Percentiles rank a stretch among this genome's conserved stretches.
These are phyloP conservation scores for Fraxinus angustifolia DNA, from an alignment of 305 asterid genomes.

Conservation along the genomic window DNA sequence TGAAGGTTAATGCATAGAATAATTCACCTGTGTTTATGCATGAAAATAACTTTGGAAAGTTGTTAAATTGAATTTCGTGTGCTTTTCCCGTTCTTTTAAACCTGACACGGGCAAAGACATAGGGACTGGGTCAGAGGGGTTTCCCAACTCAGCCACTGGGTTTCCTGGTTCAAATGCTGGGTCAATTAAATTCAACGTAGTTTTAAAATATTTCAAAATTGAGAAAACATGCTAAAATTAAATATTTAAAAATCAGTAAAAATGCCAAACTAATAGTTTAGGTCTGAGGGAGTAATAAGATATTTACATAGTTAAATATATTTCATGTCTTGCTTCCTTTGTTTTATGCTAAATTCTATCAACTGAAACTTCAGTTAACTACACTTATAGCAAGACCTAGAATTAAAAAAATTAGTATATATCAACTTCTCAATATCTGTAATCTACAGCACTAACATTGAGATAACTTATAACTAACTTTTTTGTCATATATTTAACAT, in stretches of 20 bases:
- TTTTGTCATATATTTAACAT: not conserved
- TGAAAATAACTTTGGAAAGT: not conserved
- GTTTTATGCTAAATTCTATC: not conserved
- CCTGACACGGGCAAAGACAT: not conserved
- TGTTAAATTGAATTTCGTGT: not conserved
- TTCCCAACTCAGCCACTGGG: not conserved
- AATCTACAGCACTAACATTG: not conserved
- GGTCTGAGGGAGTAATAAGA: not conserved
- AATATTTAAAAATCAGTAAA: not conserved
- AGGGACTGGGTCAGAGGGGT: not conserved
- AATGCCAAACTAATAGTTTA: not conserved
- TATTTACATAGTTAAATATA: not conserved
- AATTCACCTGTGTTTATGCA: not conserved
- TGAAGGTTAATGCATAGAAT: conserved; percentile 34
- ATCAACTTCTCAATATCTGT: not conserved
- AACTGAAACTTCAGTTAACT: not conserved
- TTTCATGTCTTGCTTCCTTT: not conserved
- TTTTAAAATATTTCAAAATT: not conserved
- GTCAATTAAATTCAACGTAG: not conserved
- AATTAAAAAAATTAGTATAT: not conserved
- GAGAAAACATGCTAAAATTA: not conserved
- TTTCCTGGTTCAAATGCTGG: not conserved
- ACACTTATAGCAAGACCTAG: not conserved
- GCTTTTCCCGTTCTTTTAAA: not conserved
- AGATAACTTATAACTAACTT: not conserved